Evolutionary conservation across 2,329 filamentous ascomycete genomes (phyloP).

Genomic region (Emergomyces orientalis): DNA sequence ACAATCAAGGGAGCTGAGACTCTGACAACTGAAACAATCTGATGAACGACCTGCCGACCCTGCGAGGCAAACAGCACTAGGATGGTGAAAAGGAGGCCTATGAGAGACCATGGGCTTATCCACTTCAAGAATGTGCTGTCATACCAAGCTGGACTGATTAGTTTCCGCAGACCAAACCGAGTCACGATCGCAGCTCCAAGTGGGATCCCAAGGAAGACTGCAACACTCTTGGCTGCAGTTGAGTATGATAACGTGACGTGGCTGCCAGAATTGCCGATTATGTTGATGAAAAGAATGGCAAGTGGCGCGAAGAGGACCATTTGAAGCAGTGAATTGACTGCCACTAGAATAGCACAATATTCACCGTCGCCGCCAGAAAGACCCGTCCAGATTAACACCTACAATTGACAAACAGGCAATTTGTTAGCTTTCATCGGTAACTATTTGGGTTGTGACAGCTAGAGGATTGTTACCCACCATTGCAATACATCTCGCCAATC

Average conservation of each 20-base stretch:
- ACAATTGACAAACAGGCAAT: neutral
- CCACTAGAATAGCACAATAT: conserved; percentile 74
- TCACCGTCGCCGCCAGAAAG: conserved; percentile 67
- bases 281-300: conserved; percentile 58
- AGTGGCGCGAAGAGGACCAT: conserved; percentile 65
- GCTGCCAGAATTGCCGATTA: conserved; percentile 50
- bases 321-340: conserved; percentile 64
- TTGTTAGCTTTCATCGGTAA: neutral
- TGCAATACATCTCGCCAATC: conserved; percentile 75
- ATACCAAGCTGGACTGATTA: conserved; percentile 54
- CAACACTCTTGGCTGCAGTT: conserved; percentile 68
- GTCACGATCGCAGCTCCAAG: conserved; percentile 71
- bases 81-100: conserved; percentile 81
- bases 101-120: conserved; percentile 63
- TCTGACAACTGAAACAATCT: conserved; percentile 72
- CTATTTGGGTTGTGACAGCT: neutral
- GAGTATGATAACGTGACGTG: conserved; percentile 48
- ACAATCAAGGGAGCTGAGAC: conserved; percentile 73
- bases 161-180: conserved; percentile 50
- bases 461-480: conserved; percentile 50
- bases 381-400: conserved; percentile 66
- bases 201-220: conserved; percentile 75
- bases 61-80: conserved; percentile 77
- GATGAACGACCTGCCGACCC: conserved; percentile 64
- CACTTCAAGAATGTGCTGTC: conserved; percentile 59